Evolutionary conservation across 1,139 yeast genomes (phyloP), one percentile per base, ranked within the genome.

Genomic region (Hansenula sp.): DNA sequence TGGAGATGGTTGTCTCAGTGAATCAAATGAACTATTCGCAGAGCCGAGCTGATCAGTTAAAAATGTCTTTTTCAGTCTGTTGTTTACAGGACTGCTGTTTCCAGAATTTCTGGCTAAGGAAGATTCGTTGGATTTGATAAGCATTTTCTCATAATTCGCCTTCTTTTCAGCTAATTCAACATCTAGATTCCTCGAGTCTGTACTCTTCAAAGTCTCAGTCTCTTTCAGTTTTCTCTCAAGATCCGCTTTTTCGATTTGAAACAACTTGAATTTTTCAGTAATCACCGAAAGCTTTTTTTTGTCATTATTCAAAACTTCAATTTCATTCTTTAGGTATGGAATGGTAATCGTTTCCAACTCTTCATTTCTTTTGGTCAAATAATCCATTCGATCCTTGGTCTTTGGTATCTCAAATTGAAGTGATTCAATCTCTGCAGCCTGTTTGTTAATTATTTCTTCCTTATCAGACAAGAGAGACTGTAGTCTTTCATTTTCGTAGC

Each of bases 401-500:
- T 55, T 48, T 27, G 57, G 50, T 41, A 64, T 44, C 43, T 61
- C 58, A 35, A 22, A 44, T 28, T 55, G 51, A 33, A 57, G 46
- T 7, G 47, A 41, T 8, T 51, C 48, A 10, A 61, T 45, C 29
- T 61, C 58, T 8, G 51, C 39, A 12, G 46, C 56, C 58, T 38
- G 58, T 51, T 50, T 74, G 71, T 46, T 46, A 14, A 73, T 66
- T 41, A 64, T 43, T 41, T 77, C 79, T 40, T 74, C 74, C 48
- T 75, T 77, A 34, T 67, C 64, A 17, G 69, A 59, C 39, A 77
- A 55, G 50, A 70, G 72, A 41, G 68, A 59, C 53, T 73, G 68
- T 39, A 79, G 54, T 40, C 74, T 77, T 10, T 78, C 71, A 49
- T 79, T 77, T 44, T 77, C 80, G 50, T 76, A 74, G 38, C 75